A percentile compares a stretch with the other conserved stretches of the same genome.
phyloP scores from a whole-genome alignment of 768 basidiomycete genomes.

The Infundibulicybe gibba region DNA sequence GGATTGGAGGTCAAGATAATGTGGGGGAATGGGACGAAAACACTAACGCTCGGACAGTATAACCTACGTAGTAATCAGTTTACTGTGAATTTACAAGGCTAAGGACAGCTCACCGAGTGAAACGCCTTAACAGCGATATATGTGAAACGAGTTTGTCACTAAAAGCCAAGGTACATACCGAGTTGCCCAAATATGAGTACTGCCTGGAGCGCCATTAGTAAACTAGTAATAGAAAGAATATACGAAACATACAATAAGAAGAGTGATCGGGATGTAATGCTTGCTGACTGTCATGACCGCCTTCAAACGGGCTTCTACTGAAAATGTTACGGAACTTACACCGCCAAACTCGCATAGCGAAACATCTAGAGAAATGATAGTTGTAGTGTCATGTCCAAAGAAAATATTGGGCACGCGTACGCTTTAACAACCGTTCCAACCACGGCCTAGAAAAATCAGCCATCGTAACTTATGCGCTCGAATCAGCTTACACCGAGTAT shows the following conservation, averaged over 20 bases:
- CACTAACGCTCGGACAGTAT: slow-evolving; percentile 40
- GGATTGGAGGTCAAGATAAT: background rate
- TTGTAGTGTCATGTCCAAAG: background rate
- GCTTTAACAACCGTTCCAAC: slow-evolving; percentile 53
- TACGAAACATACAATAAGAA: slow-evolving; percentile 34
- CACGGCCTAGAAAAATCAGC: slow-evolving; percentile 25
- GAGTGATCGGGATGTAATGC: slow-evolving; percentile 42
- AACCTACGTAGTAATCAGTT: slow-evolving; percentile 26
- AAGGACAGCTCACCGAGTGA: slow-evolving; percentile 28
- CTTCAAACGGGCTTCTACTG: background rate
- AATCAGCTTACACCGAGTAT: slow-evolving; percentile 27
- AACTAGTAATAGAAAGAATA: background rate
- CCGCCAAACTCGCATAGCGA: slow-evolving; percentile 60
- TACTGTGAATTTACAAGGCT: background rate
- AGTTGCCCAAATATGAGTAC: slow-evolving; percentile 38
- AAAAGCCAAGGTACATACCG: slow-evolving; percentile 24
- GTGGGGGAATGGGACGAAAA: background rate
- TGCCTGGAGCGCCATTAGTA: slow-evolving; percentile 23
- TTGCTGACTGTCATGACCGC: slow-evolving; percentile 43
- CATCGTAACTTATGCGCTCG: background rate
- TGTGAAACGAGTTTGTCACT: background rate
- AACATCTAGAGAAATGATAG: slow-evolving; percentile 32
- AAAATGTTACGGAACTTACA: slow-evolving; percentile 30
- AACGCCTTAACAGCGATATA: slow-evolving; percentile 18
- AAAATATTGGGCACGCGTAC: slow-evolving; percentile 26